Evolutionary conservation across 2,329 filamentous ascomycete species (phyloP), one percentile per base, ranked within the genome.

Genomic region (Fulvia fulva): DNA sequence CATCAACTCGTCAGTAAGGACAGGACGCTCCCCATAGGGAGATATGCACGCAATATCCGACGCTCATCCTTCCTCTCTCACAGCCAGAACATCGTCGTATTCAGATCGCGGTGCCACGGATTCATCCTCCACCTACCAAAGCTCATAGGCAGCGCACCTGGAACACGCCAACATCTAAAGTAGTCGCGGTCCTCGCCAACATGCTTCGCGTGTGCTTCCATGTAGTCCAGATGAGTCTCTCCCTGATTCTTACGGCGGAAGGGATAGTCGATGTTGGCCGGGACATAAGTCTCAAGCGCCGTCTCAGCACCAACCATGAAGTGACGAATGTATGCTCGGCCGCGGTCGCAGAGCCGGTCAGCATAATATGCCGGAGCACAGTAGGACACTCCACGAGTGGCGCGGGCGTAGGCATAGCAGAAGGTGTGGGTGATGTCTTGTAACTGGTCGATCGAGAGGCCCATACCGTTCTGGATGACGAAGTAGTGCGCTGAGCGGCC

Each of bases 311-410:
- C 14, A 21, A 47, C 44, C 19, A 47, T 5, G 2, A 47, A n/a
- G 44, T 47, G 21, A 5, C 44, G 21, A 9, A 25, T 47, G 44
- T 47, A 47, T 1, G 44, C 44, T 23, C 44, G 44, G 14, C 44
- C 44, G 25, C 73, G 71, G 16, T 75, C 74, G 58, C 73, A 76
- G 2, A 77, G 68, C 1, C 67, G 66, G 57, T 76, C 73, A 9
- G 73, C 73, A 53, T 69, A 70, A 66, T 75, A 75, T 0, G 73
- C 67, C 0, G 73, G 73, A 2, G 72, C 32, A 1, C 63, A 65
- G 50, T 75, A 75, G 1, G 72, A 74, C 0, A 75, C 69, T 0
- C 62, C 67, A 2, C 47, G 47, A 0, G 67, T 71, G 0, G 70
- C 57, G 1, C 69, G 66, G 12, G 65, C 67, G 56, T 71, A 75